These are phyloP conservation scores for Austropuccinia psidii DNA, from an alignment of 1,284 basidiomycete genomes.

Conservation along the genomic window DNA sequence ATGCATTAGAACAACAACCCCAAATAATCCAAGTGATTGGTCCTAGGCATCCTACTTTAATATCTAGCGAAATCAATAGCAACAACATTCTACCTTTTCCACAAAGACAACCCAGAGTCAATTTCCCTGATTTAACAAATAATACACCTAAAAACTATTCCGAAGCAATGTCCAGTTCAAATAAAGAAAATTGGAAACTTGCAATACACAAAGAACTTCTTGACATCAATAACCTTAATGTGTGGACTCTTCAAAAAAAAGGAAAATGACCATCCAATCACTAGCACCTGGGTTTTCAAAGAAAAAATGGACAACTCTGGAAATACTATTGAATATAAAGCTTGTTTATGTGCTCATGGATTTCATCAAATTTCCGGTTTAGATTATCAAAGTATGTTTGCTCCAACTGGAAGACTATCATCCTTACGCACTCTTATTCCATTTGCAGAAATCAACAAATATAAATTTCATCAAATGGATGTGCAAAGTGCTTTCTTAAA, in stretches of 20 bases:
- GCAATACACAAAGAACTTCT: neutral
- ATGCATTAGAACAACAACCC: too few relatives aligned
- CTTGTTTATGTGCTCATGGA: neutral
- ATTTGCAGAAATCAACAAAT: neutral
- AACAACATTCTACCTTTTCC: too few relatives aligned
- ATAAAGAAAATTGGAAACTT: too few relatives aligned
- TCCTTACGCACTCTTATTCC: neutral
- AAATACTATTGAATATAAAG: neutral
- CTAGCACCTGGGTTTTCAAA: conserved; percentile 9
- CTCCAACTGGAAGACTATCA: neutral
- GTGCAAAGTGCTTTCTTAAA: conserved; percentile 9
- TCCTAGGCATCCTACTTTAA: too few relatives aligned
- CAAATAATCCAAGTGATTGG: too few relatives aligned
- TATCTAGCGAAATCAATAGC: too few relatives aligned
- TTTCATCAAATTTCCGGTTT: neutral
- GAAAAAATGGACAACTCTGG: neutral
- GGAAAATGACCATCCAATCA: neutral
- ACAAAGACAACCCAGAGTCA: too few relatives aligned
- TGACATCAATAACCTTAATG: neutral
- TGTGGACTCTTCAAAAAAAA: neutral
- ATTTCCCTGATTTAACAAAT: too few relatives aligned
- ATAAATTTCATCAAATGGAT: conserved; percentile 14
- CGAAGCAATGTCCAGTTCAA: too few relatives aligned
- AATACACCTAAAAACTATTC: too few relatives aligned
- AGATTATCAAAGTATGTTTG: neutral